Base-by-base conservation (phyloP, 805 yeast genomes). In the Schwanniomyces sp. region DNA sequence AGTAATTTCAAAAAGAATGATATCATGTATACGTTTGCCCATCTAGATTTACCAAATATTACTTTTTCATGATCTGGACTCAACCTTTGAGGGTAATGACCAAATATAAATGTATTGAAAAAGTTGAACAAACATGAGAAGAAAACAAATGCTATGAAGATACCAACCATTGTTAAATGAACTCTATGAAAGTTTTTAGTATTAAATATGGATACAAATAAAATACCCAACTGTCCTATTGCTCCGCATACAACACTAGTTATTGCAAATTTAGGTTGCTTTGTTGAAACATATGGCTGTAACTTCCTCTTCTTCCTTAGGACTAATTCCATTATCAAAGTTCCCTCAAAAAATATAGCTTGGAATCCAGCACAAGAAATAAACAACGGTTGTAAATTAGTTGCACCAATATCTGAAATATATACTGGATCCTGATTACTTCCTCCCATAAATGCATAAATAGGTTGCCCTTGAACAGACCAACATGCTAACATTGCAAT, bases 351-450 rank as follows among this genome's bases (percentile, higher is more conserved):
- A 55, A 88, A 82, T 4, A 88, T 68, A 11, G 91, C 95, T 68
- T 90, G 96, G 61, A 83, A 75, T 0, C 85, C 88, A 1, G 88
- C 74, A 56, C 96, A 85, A 14, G 86, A 69, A 34, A 91, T 89
- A 66, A 92, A 92, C 17, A 91, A 66, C 1, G 96, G 96, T 62
- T 91, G 87, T 43, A 90, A 70, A 55, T 83, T 84, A 8, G 96
- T 87, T 8, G 97, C 97, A 3, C 92, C 97, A 43, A 91, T 80
- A 59, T 91, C 88, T 3, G 96, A 86, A 43, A 92, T 81, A 66
- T 86, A 92, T 2, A 89, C 84, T 34, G 84, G 79, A 30, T 67
- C 57, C 53, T 75, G 81, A 3, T 67, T 50, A 0, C 62, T 45
- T 30, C 68, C 67, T 1, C 46, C 52, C 75, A 82, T 78, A 53